Evolutionary conservation across 345 rosid species (phyloP).

Genomic region (Citrus unshiu): DNA sequence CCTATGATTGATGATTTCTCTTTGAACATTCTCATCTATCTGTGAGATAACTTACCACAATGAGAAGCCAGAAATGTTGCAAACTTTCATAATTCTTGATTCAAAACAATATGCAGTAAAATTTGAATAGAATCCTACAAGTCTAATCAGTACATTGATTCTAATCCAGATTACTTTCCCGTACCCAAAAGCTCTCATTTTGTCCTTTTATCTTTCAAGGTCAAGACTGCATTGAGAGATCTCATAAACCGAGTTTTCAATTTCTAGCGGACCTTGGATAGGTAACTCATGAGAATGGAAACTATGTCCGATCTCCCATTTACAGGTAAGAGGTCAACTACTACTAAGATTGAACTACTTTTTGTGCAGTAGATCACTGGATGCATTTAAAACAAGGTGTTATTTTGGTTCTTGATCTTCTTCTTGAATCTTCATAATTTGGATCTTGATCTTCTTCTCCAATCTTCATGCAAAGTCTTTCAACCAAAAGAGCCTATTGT

Average conservation of each 20-base stretch:
- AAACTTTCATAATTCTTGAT: neutral
- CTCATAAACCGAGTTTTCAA: neutral
- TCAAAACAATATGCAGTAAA: neutral
- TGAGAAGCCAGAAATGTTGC: slow-evolving; percentile 1
- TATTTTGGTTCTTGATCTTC: too few species aligned
- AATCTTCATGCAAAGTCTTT: neutral
- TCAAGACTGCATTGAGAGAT: neutral
- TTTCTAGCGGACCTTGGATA: neutral
- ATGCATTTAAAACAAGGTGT: neutral
- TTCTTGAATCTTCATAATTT: too few species aligned
- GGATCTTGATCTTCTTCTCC: neutral
- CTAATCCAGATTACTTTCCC: neutral
- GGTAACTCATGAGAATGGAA: neutral
- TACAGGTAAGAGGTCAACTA: neutral
- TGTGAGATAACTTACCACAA: slow-evolving; percentile 27
- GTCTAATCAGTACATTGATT: neutral
- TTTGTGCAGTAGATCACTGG: neutral
- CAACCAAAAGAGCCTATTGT: neutral
- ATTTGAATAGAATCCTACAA: neutral
- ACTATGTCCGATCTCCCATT: neutral
- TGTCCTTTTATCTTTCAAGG: neutral
- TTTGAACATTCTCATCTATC: slow-evolving; percentile 92
- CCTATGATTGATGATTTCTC: slow-evolving; percentile 94
- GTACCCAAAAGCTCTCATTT: neutral
- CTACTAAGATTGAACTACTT: neutral